phyloP scores from a whole-genome alignment of 371 early-diverging fungal genomes.

The Funneliformis caledonium region DNA sequence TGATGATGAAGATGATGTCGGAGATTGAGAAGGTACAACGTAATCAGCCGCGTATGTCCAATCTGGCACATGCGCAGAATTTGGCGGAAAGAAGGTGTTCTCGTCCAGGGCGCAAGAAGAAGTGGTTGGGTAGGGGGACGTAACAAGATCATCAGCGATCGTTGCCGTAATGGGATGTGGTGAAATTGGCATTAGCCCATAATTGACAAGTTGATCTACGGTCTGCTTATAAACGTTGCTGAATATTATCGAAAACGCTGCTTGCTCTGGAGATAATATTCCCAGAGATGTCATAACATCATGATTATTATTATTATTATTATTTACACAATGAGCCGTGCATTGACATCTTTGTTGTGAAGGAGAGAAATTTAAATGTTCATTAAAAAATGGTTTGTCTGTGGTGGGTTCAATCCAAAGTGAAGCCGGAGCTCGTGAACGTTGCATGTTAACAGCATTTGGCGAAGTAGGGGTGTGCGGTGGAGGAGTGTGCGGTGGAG shows the following conservation, averaged over 20 bases:
- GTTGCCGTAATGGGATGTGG: background rate
- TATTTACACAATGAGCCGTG: background rate
- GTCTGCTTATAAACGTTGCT: too few relatives aligned
- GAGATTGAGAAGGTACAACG: slow-evolving; percentile 1
- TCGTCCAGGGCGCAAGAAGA: background rate
- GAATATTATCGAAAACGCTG: background rate
- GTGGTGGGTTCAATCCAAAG: background rate
- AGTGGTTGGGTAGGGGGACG: background rate
- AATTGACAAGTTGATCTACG: background rate
- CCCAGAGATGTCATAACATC: background rate
- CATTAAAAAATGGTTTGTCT: background rate
- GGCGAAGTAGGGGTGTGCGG: too few relatives aligned
- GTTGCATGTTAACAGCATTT: too few relatives aligned
- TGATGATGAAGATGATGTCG: background rate
- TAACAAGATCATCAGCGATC: background rate
- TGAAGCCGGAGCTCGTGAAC: background rate
- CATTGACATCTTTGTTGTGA: slow-evolving; percentile 6
- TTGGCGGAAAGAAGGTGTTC: too few relatives aligned
- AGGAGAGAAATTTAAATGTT: slow-evolving; percentile 13
- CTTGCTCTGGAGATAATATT: background rate
- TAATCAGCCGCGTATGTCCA: background rate
- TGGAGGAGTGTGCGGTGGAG: slow-evolving; percentile 1
- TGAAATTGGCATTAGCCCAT: background rate
- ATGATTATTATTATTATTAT: background rate
- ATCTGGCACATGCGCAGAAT: background rate